Evolutionary conservation across 148 eudicot species (phyloP).

Genomic region (Mesembryanthemum crystallinum): DNA sequence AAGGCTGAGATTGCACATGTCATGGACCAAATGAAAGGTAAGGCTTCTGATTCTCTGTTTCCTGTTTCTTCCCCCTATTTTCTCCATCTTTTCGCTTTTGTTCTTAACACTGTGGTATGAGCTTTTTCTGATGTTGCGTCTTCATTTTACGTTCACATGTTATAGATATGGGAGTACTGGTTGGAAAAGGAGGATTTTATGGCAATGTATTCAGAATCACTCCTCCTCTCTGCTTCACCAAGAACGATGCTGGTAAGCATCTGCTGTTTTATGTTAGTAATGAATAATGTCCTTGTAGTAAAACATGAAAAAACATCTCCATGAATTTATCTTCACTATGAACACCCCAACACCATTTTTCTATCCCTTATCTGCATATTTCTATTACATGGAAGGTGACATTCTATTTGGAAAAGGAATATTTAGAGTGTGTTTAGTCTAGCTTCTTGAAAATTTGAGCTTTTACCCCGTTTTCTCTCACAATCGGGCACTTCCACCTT

Average conservation of each 20-base stretch:
- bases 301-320: not conserved
- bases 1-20: conserved; percentile 73
- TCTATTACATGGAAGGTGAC: no score
- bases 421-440: no score
- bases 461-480: no score
- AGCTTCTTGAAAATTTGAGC: no score
- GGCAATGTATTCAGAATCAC: conserved; percentile 97
- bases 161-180: conserved; percentile 82
- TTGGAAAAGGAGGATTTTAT: conserved; percentile 91
- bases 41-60: not conserved
- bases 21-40: conserved; percentile 98
- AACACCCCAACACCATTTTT: no score
- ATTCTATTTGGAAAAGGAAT: no score
- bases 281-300: not conserved
- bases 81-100: not conserved
- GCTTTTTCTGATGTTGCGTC: not conserved
- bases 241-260: conserved; percentile 81
- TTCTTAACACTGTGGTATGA: not conserved
- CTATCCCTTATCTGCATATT: no score
- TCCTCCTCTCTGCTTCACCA: conserved; percentile 95
- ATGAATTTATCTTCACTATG: not conserved
- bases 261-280: not conserved
- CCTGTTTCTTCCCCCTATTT: not conserved
- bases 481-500: no score
- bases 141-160: not conserved